A percentile compares a stretch with the other conserved stretches of the same genome.
Evolutionary conservation across 768 basidiomycete species (phyloP).

Genomic region (Lactifluus volemus): DNA sequence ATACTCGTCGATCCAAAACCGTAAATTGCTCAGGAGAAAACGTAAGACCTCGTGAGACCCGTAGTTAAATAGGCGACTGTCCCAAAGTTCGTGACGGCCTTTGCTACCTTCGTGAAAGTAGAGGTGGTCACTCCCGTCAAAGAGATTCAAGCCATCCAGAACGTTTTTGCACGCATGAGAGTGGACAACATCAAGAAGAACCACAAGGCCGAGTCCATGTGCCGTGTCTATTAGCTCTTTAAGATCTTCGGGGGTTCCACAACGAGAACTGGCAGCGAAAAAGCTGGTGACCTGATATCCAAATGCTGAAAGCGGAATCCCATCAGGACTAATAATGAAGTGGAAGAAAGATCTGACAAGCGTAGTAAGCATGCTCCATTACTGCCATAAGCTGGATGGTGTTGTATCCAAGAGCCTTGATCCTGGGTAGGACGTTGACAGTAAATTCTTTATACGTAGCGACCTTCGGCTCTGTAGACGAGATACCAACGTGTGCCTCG

Average conservation of each 20-base stretch:
- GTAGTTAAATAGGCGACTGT: conserved; percentile 96
- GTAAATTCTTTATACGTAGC: conserved; percentile 98
- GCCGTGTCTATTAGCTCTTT: conserved; percentile 94
- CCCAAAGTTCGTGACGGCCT: conserved; percentile 95
- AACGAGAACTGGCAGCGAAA: conserved; percentile 96
- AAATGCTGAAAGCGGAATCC: conserved; percentile 52
- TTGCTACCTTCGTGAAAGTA: conserved; percentile 94
- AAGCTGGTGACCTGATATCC: conserved; percentile 98
- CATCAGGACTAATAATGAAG: conserved; percentile 2
- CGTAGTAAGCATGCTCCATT: conserved; percentile 98
- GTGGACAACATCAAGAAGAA: conserved; percentile 94
- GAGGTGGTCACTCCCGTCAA: conserved; percentile 94
- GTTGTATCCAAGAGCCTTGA: conserved; percentile 90
- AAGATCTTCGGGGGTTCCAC: conserved; percentile 90
- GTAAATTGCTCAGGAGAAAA: conserved; percentile 90
- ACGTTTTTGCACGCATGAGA: conserved; percentile 98
- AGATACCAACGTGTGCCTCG: conserved; percentile 97
- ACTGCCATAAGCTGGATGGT: conserved; percentile 97
- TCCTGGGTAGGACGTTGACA: conserved; percentile 70
- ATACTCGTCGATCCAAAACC: conserved; percentile 94
- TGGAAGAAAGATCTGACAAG: conserved; percentile 48
- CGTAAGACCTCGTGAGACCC: conserved; percentile 88
- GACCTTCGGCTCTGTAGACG: conserved; percentile 76
- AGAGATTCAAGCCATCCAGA: conserved; percentile 88
- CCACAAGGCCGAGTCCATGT: conserved; percentile 85